phyloP scores from a whole-genome alignment of 108 stramenopile species.

The Skeletonema potamos region DNA sequence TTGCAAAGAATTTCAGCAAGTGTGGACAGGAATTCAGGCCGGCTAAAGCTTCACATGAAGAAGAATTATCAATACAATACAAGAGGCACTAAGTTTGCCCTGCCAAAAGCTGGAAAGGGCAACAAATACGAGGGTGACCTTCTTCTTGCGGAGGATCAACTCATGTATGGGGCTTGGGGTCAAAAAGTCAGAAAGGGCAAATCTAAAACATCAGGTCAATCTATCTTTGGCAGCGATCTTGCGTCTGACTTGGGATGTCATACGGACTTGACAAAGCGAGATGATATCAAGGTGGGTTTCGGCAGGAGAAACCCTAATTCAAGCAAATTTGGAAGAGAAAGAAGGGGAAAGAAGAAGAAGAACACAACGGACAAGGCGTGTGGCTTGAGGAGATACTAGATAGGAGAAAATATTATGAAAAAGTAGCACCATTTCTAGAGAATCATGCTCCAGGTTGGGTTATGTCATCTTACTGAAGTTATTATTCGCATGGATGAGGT shows the following conservation, averaged over 20 bases:
- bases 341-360: slow-evolving; percentile 93
- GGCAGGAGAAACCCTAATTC: slow-evolving; percentile 91
- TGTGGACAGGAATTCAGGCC: slow-evolving; percentile 89
- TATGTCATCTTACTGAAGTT: too few species aligned
- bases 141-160: slow-evolving; percentile 96
- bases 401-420: background rate
- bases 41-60: slow-evolving; percentile 83
- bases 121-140: slow-evolving; percentile 89
- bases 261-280: slow-evolving; percentile 54
- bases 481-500: too few species aligned
- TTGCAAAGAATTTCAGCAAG: slow-evolving; percentile 87
- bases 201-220: slow-evolving; percentile 54
- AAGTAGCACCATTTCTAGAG: background rate
- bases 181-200: slow-evolving; percentile 91
- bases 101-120: slow-evolving; percentile 86
- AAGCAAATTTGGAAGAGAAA: slow-evolving; percentile 87
- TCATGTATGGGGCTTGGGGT: slow-evolving; percentile 94
- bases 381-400: slow-evolving; percentile 81
- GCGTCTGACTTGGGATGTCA: slow-evolving; percentile 84
- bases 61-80: slow-evolving; percentile 79
- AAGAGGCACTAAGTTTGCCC: slow-evolving; percentile 92
- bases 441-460: too few species aligned
- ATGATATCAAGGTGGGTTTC: slow-evolving; percentile 86
- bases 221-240: slow-evolving; percentile 89
- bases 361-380: slow-evolving; percentile 75